Evolutionary conservation across 352 stramenopile genomes (phyloP).

Genomic region (Phytopythium helicoides): DNA sequence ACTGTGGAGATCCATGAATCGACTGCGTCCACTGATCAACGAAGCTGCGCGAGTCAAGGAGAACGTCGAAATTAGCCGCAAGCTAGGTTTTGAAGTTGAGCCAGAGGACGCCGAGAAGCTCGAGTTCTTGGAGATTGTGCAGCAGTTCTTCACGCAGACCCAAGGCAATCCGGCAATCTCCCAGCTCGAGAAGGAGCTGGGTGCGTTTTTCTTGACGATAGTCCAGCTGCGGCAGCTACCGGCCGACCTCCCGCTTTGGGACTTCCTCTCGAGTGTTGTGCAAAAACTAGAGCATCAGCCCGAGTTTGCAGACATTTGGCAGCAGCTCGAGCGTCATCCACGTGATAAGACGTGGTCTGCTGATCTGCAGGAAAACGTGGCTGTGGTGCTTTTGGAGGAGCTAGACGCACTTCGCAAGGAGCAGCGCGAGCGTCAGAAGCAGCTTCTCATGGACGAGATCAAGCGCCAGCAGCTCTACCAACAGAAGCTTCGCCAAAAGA

Average conservation of each 20-base stretch:
- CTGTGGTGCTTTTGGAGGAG: slow-evolving; percentile 23
- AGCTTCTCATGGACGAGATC: slow-evolving; percentile 23
- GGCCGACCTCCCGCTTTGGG: slow-evolving; percentile 37
- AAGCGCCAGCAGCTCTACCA: slow-evolving; percentile 33
- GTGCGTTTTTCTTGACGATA: slow-evolving; percentile 58
- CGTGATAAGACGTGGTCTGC: slow-evolving; percentile 48
- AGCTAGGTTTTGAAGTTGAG: slow-evolving; percentile 76
- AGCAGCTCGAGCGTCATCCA: slow-evolving; percentile 47
- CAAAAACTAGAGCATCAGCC: slow-evolving; percentile 17
- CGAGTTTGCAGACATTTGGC: slow-evolving; percentile 48
- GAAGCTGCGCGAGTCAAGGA: slow-evolving; percentile 48
- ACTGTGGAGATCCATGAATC: slow-evolving; percentile 64
- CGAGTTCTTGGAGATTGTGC: slow-evolving; percentile 67
- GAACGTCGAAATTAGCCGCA: slow-evolving; percentile 52
- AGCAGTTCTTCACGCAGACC: slow-evolving; percentile 70
- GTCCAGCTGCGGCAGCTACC: slow-evolving; percentile 44
- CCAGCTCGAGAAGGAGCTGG: slow-evolving; percentile 44
- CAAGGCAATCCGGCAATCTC: slow-evolving; percentile 10
- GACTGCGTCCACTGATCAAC: slow-evolving; percentile 65
- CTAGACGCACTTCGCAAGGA: slow-evolving; percentile 27
- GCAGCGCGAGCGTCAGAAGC: slow-evolving; percentile 19
- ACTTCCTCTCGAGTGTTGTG: slow-evolving; percentile 41
- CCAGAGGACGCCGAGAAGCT: slow-evolving; percentile 67
- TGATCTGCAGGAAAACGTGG: slow-evolving; percentile 51
- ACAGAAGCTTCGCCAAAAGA: slow-evolving; percentile 14